Conservation (phyloP, 78 protist genomes). For the Speleostelium caveatum region DNA sequence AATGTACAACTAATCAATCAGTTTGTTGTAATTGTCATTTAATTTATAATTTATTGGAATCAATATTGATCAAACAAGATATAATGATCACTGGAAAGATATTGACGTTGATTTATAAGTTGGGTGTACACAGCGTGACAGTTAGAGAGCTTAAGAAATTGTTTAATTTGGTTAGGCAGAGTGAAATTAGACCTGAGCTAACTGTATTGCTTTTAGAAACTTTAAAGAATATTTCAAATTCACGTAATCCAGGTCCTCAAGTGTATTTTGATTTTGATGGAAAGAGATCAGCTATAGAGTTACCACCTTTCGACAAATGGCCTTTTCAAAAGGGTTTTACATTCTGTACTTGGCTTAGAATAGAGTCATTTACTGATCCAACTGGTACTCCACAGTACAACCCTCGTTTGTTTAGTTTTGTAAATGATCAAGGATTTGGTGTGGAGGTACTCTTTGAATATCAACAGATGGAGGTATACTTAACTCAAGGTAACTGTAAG, state of each 20-base stretch:
- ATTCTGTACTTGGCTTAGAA: slow-evolving; percentile 63
- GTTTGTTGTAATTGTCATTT: slow-evolving; percentile 59
- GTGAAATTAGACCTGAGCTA: slow-evolving; percentile 29
- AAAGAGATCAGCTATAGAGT: slow-evolving; percentile 6
- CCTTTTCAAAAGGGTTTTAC: slow-evolving; percentile 72
- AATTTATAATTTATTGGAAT: slow-evolving; percentile 42
- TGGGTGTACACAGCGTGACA: slow-evolving; percentile 47
- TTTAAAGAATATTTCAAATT: slow-evolving; percentile 29
- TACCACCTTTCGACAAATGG: slow-evolving; percentile 69
- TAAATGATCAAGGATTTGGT: slow-evolving; percentile 54
- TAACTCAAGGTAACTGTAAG: not conserved
- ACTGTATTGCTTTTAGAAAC: slow-evolving; percentile 17
- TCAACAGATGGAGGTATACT: slow-evolving; percentile 33
- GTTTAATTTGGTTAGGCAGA: slow-evolving; percentile 40
- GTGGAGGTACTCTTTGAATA: slow-evolving; percentile 62
- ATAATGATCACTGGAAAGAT: slow-evolving; percentile 45
- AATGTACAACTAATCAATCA: slow-evolving; percentile 74
- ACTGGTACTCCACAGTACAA: slow-evolving; percentile 78
- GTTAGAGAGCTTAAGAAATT: slow-evolving; percentile 64
- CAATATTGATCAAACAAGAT: slow-evolving; percentile 25
- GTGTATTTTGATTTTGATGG: slow-evolving; percentile 80
- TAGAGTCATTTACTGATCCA: slow-evolving; percentile 69
- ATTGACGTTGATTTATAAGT: slow-evolving; percentile 25
- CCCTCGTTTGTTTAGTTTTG: slow-evolving; percentile 63
- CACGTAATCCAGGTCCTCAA: slow-evolving; percentile 73